Evolutionary conservation across 805 yeast species (phyloP).

Genomic region (Myxozyma mucilagina): DNA sequence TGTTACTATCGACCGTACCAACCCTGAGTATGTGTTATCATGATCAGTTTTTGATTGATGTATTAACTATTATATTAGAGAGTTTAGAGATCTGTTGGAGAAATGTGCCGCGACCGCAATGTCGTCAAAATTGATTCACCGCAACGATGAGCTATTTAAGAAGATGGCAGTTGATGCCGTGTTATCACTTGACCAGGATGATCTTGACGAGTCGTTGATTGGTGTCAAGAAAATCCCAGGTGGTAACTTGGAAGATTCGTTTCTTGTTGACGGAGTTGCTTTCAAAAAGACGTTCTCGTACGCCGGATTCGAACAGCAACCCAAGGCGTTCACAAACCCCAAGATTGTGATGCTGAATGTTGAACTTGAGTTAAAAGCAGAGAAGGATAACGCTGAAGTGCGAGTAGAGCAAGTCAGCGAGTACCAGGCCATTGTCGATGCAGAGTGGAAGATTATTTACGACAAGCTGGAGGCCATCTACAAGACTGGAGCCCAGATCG

Average conservation of each 20-base stretch:
- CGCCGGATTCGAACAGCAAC: constrained; percentile 99
- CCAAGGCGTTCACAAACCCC: constrained; percentile 78
- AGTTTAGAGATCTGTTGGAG: constrained; percentile 74
- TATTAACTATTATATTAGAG: constrained; percentile 33
- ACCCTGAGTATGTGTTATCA: constrained; percentile 39
- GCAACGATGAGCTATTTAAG: constrained; percentile 85
- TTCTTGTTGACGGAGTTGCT: constrained; percentile 90
- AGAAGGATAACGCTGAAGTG: constrained; percentile 98
- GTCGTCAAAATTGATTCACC: constrained; percentile 90
- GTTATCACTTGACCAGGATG: constrained; percentile 76
- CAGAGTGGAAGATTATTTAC: constrained; percentile 96
- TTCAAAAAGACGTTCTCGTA: constrained; percentile 96
- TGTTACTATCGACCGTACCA: constrained; percentile 60
- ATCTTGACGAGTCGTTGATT: constrained; percentile 83
- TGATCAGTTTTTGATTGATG: background rate
- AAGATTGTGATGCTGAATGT: constrained; percentile 82
- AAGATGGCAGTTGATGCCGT: constrained; percentile 98
- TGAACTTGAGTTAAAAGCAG: constrained; percentile 95
- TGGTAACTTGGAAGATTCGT: constrained; percentile 92
- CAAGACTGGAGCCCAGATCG: constrained; percentile 86
- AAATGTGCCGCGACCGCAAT: constrained; percentile 96
- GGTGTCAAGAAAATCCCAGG: constrained; percentile 96
- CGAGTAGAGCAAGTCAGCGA: constrained; percentile 91
- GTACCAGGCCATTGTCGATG: constrained; percentile 95
- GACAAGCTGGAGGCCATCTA: constrained; percentile 81